phyloP scores from a whole-genome alignment of 1,284 basidiomycete genomes.

The Ceratobasidium sp. region DNA sequence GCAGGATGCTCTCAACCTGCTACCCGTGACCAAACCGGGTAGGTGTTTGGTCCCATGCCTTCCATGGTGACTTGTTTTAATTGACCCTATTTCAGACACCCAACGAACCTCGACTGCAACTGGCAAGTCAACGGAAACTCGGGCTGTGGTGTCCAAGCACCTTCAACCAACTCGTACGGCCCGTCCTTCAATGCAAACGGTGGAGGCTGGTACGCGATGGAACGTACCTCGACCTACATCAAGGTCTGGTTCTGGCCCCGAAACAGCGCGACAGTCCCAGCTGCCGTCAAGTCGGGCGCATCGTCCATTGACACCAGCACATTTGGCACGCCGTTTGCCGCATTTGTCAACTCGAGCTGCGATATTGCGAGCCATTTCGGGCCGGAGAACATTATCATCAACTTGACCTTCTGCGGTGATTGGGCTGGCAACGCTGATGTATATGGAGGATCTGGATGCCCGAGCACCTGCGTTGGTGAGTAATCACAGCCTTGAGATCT shows the following conservation, averaged over 20 bases:
- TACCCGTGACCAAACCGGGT: constrained; percentile 60
- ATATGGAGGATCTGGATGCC: constrained; percentile 47
- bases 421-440: constrained; percentile 52
- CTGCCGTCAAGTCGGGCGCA: constrained; percentile 55
- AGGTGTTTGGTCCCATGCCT: constrained; percentile 42
- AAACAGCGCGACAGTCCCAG: constrained; percentile 54
- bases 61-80: neutral
- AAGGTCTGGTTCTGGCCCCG: constrained; percentile 69
- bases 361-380: constrained; percentile 54
- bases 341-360: constrained; percentile 57
- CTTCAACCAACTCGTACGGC: constrained; percentile 60
- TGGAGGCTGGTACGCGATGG: constrained; percentile 68
- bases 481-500: neutral
- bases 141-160: constrained; percentile 68
- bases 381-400: constrained; percentile 58
- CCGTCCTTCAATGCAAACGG: constrained; percentile 65
- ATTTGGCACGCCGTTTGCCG: constrained; percentile 58
- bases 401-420: constrained; percentile 53
- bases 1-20: constrained; percentile 66
- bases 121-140: constrained; percentile 61
- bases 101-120: constrained; percentile 60
- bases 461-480: constrained; percentile 43
- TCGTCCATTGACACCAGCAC: constrained; percentile 55
- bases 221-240: constrained; percentile 59
- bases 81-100: constrained; percentile 47